Percentiles rank a stretch among this genome's conserved stretches.
These are phyloP conservation scores for Hypoxylon sp. DNA, from an alignment of 2,329 filamentous ascomycete species.

Conservation along the genomic window DNA sequence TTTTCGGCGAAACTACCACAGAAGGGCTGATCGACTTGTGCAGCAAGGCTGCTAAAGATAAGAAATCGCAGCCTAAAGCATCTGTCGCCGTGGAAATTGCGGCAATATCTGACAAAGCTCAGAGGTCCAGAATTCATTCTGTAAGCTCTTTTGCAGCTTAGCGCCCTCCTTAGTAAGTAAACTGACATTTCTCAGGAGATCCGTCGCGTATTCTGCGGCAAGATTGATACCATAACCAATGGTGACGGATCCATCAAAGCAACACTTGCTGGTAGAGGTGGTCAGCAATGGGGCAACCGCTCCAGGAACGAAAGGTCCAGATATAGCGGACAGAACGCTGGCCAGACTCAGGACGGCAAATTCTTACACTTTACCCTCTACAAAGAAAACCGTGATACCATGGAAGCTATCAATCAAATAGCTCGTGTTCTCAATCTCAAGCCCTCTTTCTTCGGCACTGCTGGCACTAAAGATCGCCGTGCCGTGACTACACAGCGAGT, in stretches of 20 bases:
- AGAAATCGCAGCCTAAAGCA: constrained; percentile 38
- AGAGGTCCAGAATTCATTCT: constrained; percentile 60
- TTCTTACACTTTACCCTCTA: constrained; percentile 92
- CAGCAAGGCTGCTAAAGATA: constrained; percentile 41
- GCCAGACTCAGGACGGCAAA: constrained; percentile 66
- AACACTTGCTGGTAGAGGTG: constrained; percentile 50
- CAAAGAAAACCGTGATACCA: constrained; percentile 97
- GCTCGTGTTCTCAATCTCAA: constrained; percentile 80
- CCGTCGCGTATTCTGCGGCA: constrained; percentile 82
- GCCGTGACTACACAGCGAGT: constrained; percentile 88
- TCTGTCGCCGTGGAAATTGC: constrained; percentile 46
- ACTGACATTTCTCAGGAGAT: constrained; percentile 62
- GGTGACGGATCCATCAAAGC: constrained; percentile 72
- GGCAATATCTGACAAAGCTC: constrained; percentile 47
- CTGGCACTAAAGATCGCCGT: constrained; percentile 91
- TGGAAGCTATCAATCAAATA: constrained; percentile 86
- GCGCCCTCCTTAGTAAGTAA: neutral
- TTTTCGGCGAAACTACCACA: constrained; percentile 44
- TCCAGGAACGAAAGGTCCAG: constrained; percentile 43
- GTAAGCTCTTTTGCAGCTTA: constrained; percentile 47
- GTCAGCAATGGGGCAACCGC: constrained; percentile 49
- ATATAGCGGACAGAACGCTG: constrained; percentile 43
- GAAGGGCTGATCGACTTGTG: constrained; percentile 46
- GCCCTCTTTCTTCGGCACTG: constrained; percentile 77
- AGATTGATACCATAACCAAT: constrained; percentile 79